Percentiles rank a stretch among this genome's conserved stretches.
Conservation (phyloP, 352 stramenopile genomes). For the Phytopythium kandeliae region DNA sequence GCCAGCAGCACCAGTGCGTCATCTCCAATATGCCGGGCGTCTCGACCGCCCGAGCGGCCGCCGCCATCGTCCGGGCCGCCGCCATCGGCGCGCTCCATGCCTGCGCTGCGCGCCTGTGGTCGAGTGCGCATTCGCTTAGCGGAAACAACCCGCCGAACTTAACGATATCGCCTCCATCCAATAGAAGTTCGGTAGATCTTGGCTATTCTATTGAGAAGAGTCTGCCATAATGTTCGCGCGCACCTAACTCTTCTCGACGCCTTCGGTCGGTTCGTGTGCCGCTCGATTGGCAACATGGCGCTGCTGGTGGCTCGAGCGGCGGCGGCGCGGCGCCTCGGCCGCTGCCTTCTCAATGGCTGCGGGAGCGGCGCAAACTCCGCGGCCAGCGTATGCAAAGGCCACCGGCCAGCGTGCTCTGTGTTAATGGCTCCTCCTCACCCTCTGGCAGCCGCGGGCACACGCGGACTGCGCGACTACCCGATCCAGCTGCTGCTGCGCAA, state of each 20-base stretch:
- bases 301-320: background rate
- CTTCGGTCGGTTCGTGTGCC: too few relatives aligned
- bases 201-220: too few relatives aligned
- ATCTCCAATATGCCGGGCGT: background rate
- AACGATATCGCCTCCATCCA: too few relatives aligned
- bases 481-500: constrained; percentile 62
- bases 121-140: background rate
- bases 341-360: background rate
- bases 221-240: too few relatives aligned
- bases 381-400: background rate
- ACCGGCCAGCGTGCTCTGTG: background rate
- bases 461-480: constrained; percentile 47
- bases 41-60: background rate
- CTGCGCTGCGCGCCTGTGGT: background rate
- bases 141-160: too few relatives aligned
- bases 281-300: background rate
- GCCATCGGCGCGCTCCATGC: background rate
- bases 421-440: background rate
- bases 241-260: too few relatives aligned
- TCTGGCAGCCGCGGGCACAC: constrained; percentile 12
- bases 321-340: background rate
- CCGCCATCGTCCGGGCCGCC: background rate
- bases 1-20: background rate
- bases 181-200: too few relatives aligned
- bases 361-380: background rate